phyloP scores from a whole-genome alignment of 1,284 basidiomycete species.

The Naganishia sp. region DNA sequence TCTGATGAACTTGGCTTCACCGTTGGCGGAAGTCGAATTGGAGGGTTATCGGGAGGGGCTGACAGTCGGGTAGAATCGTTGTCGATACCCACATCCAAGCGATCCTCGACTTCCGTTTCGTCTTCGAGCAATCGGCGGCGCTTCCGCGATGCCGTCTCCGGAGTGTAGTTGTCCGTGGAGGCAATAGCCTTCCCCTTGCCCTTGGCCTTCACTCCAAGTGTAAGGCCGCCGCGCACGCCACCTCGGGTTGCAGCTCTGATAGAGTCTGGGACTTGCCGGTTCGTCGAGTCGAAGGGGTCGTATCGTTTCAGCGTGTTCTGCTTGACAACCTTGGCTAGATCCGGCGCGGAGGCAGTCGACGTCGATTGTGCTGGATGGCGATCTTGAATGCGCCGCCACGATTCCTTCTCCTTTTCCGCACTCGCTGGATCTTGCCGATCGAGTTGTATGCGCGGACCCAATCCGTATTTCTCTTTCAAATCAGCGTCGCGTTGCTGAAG shows the following conservation, averaged over 20 bases:
- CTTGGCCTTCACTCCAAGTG: conserved; percentile 18
- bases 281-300: conserved; percentile 42
- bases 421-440: conserved; percentile 56
- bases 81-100: background rate
- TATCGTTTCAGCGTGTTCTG: conserved; percentile 45
- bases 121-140: conserved; percentile 19
- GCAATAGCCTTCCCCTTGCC: conserved; percentile 10
- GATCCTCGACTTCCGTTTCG: conserved; percentile 2
- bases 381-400: conserved; percentile 62
- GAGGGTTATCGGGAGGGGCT: background rate
- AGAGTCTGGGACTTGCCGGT: background rate
- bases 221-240: background rate
- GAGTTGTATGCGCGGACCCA: conserved; percentile 65
- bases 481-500: conserved; percentile 67
- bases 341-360: background rate
- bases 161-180: background rate
- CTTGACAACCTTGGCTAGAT: conserved; percentile 16
- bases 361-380: background rate
- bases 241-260: background rate
- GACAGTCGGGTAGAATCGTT: background rate
- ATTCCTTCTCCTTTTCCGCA: conserved; percentile 60
- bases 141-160: background rate
- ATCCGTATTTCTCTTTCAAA: conserved; percentile 70
- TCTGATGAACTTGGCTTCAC: no score
- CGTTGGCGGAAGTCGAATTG: background rate